Percentiles rank a stretch among this genome's conserved stretches.
Evolutionary conservation across 2,329 filamentous ascomycete genomes (phyloP).

Genomic region (Diatrype stigma): DNA sequence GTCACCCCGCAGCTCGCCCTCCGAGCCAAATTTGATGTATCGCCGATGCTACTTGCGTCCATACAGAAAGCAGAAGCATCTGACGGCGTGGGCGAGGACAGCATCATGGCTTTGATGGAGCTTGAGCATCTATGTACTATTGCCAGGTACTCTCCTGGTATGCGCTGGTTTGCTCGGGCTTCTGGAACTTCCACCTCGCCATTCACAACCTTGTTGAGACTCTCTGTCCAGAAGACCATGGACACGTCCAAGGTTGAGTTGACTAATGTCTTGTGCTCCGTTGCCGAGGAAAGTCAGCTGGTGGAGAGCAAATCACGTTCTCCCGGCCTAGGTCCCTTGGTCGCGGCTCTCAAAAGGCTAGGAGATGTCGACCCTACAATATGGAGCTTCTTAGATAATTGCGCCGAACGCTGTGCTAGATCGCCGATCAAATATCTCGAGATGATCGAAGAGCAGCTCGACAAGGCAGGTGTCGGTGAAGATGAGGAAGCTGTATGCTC

Average conservation of each 20-base stretch:
- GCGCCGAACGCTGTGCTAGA: slow-evolving; percentile 67
- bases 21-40: slow-evolving; percentile 84
- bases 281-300: slow-evolving; percentile 64
- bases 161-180: slow-evolving; percentile 84
- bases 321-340: slow-evolving; percentile 44
- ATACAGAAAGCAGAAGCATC: slow-evolving; percentile 58
- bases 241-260: slow-evolving; percentile 48
- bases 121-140: slow-evolving; percentile 78
- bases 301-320: slow-evolving; percentile 42
- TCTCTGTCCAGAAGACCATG: slow-evolving; percentile 46
- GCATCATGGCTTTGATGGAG: slow-evolving; percentile 63
- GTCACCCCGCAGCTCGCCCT: slow-evolving; percentile 74
- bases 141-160: slow-evolving; percentile 73
- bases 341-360: slow-evolving; percentile 34
- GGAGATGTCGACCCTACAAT: slow-evolving; percentile 33
- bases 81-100: slow-evolving; percentile 43
- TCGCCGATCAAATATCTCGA: slow-evolving; percentile 83
- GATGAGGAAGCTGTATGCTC: slow-evolving; percentile 41
- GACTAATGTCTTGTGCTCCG: slow-evolving; percentile 52
- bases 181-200: slow-evolving; percentile 62
- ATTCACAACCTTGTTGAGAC: slow-evolving; percentile 65
- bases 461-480: slow-evolving; percentile 21
- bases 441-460: slow-evolving; percentile 42
- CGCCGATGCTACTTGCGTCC: slow-evolving; percentile 65
- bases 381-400: slow-evolving; percentile 78